Evolutionary conservation across 2,329 filamentous ascomycete species (phyloP).

Genomic region (Fonsecaea pugnacius): DNA sequence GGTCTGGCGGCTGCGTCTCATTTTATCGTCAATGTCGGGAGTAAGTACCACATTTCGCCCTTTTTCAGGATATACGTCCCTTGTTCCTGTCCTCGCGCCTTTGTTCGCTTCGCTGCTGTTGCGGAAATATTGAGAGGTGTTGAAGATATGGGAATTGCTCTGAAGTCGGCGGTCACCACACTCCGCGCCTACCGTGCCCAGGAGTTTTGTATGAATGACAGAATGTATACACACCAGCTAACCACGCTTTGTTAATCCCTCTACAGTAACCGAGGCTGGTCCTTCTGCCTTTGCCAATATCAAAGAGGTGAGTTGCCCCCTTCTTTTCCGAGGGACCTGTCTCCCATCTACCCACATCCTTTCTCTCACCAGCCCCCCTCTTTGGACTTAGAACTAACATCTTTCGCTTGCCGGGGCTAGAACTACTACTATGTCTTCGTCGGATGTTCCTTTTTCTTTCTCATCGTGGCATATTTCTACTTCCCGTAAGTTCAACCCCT

Average conservation of each 20-base stretch:
- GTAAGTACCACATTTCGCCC: slow-evolving; percentile 34
- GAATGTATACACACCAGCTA: not conserved
- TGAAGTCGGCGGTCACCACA: not conserved
- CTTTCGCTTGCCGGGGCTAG: not conserved
- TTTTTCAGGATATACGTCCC: not conserved
- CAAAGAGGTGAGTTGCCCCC: slow-evolving; percentile 42
- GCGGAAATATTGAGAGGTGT: not conserved
- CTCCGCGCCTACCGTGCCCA: not conserved
- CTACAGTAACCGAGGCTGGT: slow-evolving; percentile 54
- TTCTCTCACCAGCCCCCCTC: not conserved
- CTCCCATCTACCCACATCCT: not conserved
- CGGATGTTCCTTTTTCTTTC: slow-evolving; percentile 57
- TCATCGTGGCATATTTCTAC: slow-evolving; percentile 58
- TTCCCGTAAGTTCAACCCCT: slow-evolving; percentile 52
- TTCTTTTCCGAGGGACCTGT: not conserved
- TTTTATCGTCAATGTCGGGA: slow-evolving; percentile 64
- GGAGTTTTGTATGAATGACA: not conserved
- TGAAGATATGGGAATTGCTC: not conserved
- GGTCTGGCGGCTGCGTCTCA: slow-evolving; percentile 84
- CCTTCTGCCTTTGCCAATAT: slow-evolving; percentile 63
- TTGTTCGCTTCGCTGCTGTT: not conserved
- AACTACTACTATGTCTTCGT: slow-evolving; percentile 67
- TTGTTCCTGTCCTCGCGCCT: not conserved
- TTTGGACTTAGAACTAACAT: not conserved
- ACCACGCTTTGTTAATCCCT: not conserved